These are phyloP conservation scores for Sarocladium brachiariae DNA, from an alignment of 2,329 filamentous ascomycete species.

Conservation along the genomic window DNA sequence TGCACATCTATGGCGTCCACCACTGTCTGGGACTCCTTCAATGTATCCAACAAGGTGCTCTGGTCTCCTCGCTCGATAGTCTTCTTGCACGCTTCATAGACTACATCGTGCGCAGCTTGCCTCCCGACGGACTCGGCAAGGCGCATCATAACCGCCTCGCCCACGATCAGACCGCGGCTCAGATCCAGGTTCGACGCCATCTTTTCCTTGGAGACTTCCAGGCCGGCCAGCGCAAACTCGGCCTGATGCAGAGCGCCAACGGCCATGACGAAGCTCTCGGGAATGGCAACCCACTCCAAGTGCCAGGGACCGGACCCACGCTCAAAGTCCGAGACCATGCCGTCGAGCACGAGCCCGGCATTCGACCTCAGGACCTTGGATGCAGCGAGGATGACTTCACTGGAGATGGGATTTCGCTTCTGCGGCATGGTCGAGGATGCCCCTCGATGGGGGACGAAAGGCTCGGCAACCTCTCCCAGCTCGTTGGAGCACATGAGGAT, in stretches of 20 bases:
- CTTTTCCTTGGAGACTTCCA: slow-evolving; percentile 40
- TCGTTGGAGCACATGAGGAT: slow-evolving; percentile 54
- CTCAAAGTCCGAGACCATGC: slow-evolving; percentile 52
- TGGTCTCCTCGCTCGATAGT: background rate
- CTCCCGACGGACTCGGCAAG: slow-evolving; percentile 45
- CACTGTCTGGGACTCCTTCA: background rate
- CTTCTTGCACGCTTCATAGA: slow-evolving; percentile 42
- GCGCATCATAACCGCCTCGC: slow-evolving; percentile 55
- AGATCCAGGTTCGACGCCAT: slow-evolving; percentile 46
- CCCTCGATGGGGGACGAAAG: slow-evolving; percentile 46
- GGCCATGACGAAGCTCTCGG: slow-evolving; percentile 45
- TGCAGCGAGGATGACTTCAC: slow-evolving; percentile 47
- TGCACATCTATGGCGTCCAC: background rate
- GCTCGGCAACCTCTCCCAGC: slow-evolving; percentile 41
- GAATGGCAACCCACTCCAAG: slow-evolving; percentile 50
- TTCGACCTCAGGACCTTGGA: slow-evolving; percentile 47
- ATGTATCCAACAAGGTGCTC: background rate
- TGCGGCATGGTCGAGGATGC: slow-evolving; percentile 52
- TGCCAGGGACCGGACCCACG: slow-evolving; percentile 53
- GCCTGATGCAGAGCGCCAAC: slow-evolving; percentile 47
- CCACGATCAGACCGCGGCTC: slow-evolving; percentile 47
- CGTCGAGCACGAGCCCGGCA: slow-evolving; percentile 44
- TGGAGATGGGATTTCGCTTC: slow-evolving; percentile 52
- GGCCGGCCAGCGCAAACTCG: slow-evolving; percentile 43
- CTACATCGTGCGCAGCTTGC: slow-evolving; percentile 47